Conservation (phyloP, 306 rosid genomes). For the Nissolia schottii region DNA sequence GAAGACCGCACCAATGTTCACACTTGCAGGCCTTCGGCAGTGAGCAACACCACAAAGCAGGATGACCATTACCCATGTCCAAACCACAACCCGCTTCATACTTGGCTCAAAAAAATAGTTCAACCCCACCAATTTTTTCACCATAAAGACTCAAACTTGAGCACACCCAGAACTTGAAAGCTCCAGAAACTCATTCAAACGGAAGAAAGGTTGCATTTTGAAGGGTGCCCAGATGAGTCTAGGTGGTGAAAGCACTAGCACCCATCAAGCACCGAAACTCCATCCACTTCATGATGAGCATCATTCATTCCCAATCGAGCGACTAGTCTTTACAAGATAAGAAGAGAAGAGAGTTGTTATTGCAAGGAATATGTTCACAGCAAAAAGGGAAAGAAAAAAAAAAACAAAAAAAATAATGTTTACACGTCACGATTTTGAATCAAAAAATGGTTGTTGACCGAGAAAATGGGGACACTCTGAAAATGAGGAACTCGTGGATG, state of each 20-base stretch:
- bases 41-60: conserved; percentile 39
- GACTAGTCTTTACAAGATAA: not conserved
- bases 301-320: not conserved
- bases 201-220: conserved; percentile 8
- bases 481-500: not conserved
- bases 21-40: conserved; percentile 53
- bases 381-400: not conserved
- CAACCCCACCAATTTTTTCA: conserved; percentile 28
- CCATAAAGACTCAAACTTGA: conserved; percentile 16
- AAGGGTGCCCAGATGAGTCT: not conserved
- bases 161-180: conserved; percentile 1
- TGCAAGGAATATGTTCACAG: not conserved
- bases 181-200: conserved; percentile 11
- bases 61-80: conserved; percentile 48
- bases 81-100: conserved; percentile 36
- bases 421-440: not conserved
- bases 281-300: not conserved
- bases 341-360: not conserved
- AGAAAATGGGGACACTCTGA: not conserved
- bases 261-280: not conserved
- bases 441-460: not conserved
- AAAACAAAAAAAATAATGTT: not conserved
- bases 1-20: conserved; percentile 75
- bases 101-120: not conserved
- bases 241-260: not conserved